These are phyloP conservation scores for Piper betle DNA, from an alignment of 164 flowering plant genomes.

Conservation along the genomic window DNA sequence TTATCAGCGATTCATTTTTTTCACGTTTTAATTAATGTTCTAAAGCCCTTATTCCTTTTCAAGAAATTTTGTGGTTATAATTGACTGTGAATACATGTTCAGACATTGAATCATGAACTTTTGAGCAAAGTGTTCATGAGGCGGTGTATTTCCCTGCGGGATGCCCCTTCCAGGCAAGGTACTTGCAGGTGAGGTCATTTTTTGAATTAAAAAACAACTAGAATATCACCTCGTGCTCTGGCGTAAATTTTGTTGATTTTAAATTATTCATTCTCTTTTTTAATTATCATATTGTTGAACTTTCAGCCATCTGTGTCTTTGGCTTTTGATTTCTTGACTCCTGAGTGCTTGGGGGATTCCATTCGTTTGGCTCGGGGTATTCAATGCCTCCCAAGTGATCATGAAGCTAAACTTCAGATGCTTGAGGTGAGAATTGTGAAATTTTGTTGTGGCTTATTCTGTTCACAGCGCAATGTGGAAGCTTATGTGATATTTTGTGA, in stretches of 20 bases:
- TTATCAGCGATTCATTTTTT: too few relatives aligned
- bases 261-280: neutral
- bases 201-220: neutral
- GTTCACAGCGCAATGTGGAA: neutral
- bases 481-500: neutral
- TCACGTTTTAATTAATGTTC: too few relatives aligned
- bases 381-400: constrained; percentile 77
- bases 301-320: constrained; percentile 81
- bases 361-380: constrained; percentile 61
- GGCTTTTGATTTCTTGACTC: constrained; percentile 80
- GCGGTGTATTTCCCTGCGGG: constrained; percentile 94
- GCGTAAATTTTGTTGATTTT: neutral
- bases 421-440: constrained; percentile 48
- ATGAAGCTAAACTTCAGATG: constrained; percentile 67
- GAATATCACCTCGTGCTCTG: neutral
- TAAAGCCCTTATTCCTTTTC: too few relatives aligned
- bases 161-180: constrained; percentile 76
- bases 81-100: neutral
- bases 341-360: constrained; percentile 79
- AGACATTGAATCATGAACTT: constrained; percentile 96
- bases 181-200: constrained; percentile 53
- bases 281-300: too few relatives aligned
- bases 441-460: neutral
- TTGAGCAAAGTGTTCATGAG: constrained; percentile 73
- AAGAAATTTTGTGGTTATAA: neutral